These are phyloP conservation scores for Phaeosphaeriaceae sp. DNA, from an alignment of 2,329 filamentous ascomycete genomes.

Conservation along the genomic window DNA sequence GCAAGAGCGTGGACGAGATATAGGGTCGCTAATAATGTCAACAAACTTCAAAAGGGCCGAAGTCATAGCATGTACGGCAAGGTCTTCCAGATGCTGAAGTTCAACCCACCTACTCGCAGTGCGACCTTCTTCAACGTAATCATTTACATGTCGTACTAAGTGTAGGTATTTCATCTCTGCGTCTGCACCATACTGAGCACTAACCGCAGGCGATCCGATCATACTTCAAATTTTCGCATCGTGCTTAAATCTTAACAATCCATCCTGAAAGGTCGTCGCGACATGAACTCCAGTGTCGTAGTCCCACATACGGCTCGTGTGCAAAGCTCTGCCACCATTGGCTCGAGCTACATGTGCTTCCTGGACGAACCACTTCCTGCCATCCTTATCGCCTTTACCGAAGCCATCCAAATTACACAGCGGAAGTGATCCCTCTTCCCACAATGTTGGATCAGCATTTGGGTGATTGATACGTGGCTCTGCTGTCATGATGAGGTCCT, in stretches of 20 bases:
- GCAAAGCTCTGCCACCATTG: conserved; percentile 32
- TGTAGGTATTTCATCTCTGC: too few species aligned
- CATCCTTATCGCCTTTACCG: conserved; percentile 25
- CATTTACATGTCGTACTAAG: too few species aligned
- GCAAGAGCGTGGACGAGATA: too few species aligned
- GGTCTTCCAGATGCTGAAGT: too few species aligned
- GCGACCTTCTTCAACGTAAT: too few species aligned
- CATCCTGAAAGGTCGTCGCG: conserved; percentile 44
- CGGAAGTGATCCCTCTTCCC: conserved; percentile 27
- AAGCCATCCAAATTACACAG: conserved; percentile 28
- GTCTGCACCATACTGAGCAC: too few species aligned
- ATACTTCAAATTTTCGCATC: background rate
- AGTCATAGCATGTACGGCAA: too few species aligned
- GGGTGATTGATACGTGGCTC: conserved; percentile 8
- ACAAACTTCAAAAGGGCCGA: too few species aligned
- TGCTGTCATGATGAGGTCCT: conserved; percentile 11
- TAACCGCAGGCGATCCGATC: background rate
- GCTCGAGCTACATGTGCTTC: conserved; percentile 36
- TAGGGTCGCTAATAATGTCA: too few species aligned
- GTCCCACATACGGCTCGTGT: conserved; percentile 40
- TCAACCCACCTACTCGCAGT: too few species aligned
- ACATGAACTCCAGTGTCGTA: conserved; percentile 38
- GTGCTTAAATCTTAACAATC: conserved; percentile 32
- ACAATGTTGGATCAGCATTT: conserved; percentile 32
- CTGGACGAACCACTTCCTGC: conserved; percentile 43